Conservation (phyloP, 441 rosid species). For the Gossypium trilobum region DNA sequence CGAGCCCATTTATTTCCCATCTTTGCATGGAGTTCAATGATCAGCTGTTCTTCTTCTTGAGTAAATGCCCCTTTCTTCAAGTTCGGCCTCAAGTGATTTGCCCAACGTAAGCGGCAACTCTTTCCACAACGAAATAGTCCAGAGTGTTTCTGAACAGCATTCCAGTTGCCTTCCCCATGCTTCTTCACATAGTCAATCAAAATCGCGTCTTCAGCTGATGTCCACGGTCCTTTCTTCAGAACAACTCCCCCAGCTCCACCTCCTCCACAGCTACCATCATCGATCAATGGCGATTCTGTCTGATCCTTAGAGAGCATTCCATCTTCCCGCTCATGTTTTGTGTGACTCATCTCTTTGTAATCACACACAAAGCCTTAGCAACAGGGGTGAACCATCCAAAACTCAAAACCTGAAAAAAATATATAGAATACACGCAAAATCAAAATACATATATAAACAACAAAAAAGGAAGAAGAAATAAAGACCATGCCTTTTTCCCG, state of each 20-base stretch:
- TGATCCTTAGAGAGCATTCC: constrained; percentile 41
- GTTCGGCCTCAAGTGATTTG: constrained; percentile 93
- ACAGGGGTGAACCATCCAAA: constrained; percentile 34
- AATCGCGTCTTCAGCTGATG: constrained; percentile 81
- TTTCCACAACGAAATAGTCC: constrained; percentile 89
- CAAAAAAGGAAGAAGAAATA: not conserved
- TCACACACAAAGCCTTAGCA: constrained; percentile 31
- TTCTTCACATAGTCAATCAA: constrained; percentile 68
- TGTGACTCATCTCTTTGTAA: constrained; percentile 56
- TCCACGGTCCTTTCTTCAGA: constrained; percentile 98
- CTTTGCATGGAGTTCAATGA: constrained; percentile 79
- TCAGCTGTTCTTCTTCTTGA: constrained; percentile 74
- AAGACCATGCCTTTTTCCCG: constrained; percentile 10
- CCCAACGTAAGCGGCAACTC: constrained; percentile 97
- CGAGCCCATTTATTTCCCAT: constrained; percentile 99
- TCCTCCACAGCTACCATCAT: constrained; percentile 37
- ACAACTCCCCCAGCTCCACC: constrained; percentile 33
- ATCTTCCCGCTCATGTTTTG: constrained; percentile 51
- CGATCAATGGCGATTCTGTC: constrained; percentile 41
- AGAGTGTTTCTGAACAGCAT: constrained; percentile 85
- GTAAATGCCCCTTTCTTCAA: constrained; percentile 96
- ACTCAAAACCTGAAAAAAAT: constrained; percentile 27
- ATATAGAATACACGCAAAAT: constrained; percentile 14
- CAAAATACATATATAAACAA: constrained; percentile 1
- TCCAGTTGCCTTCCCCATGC: constrained; percentile 99